phyloP scores from a whole-genome alignment of 805 yeast species.

The Candida insectorum region DNA sequence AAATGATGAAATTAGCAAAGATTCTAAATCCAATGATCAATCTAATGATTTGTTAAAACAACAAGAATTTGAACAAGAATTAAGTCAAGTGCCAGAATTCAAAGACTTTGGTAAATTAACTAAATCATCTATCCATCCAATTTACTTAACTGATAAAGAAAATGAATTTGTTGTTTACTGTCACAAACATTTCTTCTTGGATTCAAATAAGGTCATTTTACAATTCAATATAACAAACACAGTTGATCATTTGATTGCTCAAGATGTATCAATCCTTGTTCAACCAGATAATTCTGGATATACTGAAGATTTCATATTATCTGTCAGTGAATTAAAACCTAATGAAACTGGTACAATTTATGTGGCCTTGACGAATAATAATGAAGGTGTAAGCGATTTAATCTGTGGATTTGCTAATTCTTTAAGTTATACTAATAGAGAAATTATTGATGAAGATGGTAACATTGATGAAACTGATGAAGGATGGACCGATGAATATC shows the following conservation, averaged over 20 bases:
- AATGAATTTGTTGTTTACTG: conserved; percentile 89
- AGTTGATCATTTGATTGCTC: conserved; percentile 69
- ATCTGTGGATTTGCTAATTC: conserved; percentile 56
- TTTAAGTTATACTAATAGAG: conserved; percentile 73
- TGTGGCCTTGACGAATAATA: conserved; percentile 67
- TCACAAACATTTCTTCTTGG: conserved; percentile 73
- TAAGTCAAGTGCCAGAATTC: conserved; percentile 70
- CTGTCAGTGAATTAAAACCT: conserved; percentile 71
- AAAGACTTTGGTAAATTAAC: conserved; percentile 69
- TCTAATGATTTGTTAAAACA: conserved; percentile 39
- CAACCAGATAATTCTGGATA: conserved; percentile 58
- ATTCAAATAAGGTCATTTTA: conserved; percentile 63
- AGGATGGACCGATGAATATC: conserved; percentile 92
- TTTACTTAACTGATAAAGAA: conserved; percentile 83
- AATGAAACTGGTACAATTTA: conserved; percentile 70
- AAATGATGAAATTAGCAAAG: conserved; percentile 5
- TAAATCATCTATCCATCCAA: conserved; percentile 58
- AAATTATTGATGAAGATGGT: conserved; percentile 63
- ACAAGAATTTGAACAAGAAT: conserved; percentile 68
- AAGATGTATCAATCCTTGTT: conserved; percentile 69
- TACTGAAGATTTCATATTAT: conserved; percentile 68
- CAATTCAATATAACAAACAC: conserved; percentile 88
- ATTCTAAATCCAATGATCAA: conserved; percentile 13
- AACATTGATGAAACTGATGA: conserved; percentile 64
- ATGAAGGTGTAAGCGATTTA: conserved; percentile 35